Percentiles rank a stretch among this genome's conserved stretches.
These are phyloP conservation scores for Coemansia sp. DNA, from an alignment of 192 early-diverging fungal genomes.

Conservation along the genomic window DNA sequence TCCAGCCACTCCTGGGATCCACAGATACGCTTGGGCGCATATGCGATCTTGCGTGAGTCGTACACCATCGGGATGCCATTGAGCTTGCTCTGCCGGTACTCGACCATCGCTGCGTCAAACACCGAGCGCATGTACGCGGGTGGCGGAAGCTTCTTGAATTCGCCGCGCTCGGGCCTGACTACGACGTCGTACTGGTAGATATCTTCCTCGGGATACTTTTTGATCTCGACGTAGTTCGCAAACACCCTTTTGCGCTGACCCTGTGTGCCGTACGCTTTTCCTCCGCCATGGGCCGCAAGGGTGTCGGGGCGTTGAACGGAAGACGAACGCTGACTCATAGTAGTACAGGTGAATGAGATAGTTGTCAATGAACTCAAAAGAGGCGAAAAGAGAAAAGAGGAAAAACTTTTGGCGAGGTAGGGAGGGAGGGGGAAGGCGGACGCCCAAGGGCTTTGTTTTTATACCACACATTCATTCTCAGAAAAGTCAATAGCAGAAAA, in stretches of 20 bases:
- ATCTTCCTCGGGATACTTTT: conserved; percentile 61
- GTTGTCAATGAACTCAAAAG: neutral
- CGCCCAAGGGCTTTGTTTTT: neutral
- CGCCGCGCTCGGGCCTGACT: conserved; percentile 61
- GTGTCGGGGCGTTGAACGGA: neutral
- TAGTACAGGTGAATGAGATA: neutral
- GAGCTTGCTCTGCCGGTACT: conserved; percentile 58
- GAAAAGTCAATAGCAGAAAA: neutral
- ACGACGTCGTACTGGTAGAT: conserved; percentile 92
- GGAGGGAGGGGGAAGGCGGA: no score
- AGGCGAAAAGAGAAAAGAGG: neutral
- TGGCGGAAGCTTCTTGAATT: conserved; percentile 36
- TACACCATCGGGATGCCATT: conserved; percentile 71
- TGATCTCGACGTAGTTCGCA: conserved; percentile 82
- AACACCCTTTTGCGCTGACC: conserved; percentile 57
- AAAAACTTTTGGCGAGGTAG: neutral
- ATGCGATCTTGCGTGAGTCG: conserved; percentile 85
- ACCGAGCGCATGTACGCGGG: conserved; percentile 69
- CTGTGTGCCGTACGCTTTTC: conserved; percentile 29
- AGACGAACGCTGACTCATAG: neutral
- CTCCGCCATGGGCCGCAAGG: neutral
- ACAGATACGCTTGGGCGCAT: conserved; percentile 79
- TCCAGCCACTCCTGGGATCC: conserved; percentile 59
- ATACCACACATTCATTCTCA: neutral
- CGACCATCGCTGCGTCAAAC: conserved; percentile 60